Base-by-base conservation (phyloP, 2,329 filamentous ascomycete genomes). In the Cladophialophora chaetospira region DNA sequence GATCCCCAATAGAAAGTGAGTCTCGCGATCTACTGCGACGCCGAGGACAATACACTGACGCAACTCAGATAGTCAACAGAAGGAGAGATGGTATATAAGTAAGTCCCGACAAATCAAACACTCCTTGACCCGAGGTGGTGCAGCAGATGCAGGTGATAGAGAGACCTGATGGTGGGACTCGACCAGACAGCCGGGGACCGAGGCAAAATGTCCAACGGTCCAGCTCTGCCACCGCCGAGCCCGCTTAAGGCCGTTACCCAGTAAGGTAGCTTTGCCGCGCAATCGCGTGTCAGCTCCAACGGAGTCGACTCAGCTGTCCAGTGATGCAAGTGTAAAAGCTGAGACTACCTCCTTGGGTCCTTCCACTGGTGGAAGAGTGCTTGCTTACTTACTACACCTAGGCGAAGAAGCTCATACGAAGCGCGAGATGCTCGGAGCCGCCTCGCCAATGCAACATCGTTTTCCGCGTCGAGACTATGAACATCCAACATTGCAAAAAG, bases 161-260 rank as follows among this genome's bases (percentile, higher is more conserved):
- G 28, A 45, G 17, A 33, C 13, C 21, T 26, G 38, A n/a, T 43
- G 46, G 46, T 26, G 51, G 43, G 25, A 29, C 29, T 15, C 17
- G 19, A 38, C n/a, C n/a, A n/a, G 15, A 51, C 15, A 48, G 43
- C 55, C 55, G 55, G 43, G 49, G 25, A 53, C 55, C 55, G 55
- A 58, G 55, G 55, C 49, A 58, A 38, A 48, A 23, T 17, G 28
- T n/a, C 26, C 6, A 33, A 13, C 23, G n/a, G 13, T 29, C 10
- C 15, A 15, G 19, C 33, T 26, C 4, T 35, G n/a, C n/a, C n/a
- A n/a, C n/a, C n/a, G n/a, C 42, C 23, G 3, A 33, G 19, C n/a
- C 36, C 17, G 4, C 15, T 53, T 45, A 45, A 52, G 23, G 48
- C 48, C 48, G 48, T 51, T 42, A 38, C 25, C n/a, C n/a, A n/a